These are phyloP conservation scores for Podospora conica DNA, from an alignment of 495 filamentous ascomycete genomes.

Conservation along the genomic window DNA sequence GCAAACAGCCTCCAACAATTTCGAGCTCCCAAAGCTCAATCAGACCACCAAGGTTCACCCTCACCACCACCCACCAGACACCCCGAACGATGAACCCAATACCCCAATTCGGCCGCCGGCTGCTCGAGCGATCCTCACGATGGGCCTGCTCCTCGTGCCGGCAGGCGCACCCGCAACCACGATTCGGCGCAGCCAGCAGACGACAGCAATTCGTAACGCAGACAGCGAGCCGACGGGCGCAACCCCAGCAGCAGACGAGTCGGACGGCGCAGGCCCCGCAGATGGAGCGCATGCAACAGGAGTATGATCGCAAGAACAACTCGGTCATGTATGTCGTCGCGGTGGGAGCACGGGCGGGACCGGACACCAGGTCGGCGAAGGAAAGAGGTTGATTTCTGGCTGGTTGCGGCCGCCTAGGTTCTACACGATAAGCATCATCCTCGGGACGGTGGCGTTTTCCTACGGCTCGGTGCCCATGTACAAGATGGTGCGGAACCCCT, in stretches of 20 bases:
- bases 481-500: slow-evolving; percentile 66
- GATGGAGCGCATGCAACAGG: slow-evolving; percentile 50
- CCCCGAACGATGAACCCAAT: slow-evolving; percentile 25
- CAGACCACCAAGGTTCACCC: slow-evolving; percentile 5
- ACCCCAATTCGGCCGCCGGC: slow-evolving; percentile 9
- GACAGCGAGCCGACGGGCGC: slow-evolving; percentile 14
- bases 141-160: slow-evolving; percentile 18
- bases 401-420: slow-evolving; percentile 45
- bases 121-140: slow-evolving; percentile 3
- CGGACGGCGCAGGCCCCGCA: slow-evolving; percentile 28
- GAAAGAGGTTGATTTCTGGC: neutral
- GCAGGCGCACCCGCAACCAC: slow-evolving; percentile 14
- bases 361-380: neutral
- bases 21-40: neutral
- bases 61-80: neutral
- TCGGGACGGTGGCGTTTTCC: slow-evolving; percentile 84
- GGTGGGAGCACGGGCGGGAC: slow-evolving; percentile 4
- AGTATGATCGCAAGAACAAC: slow-evolving; percentile 53
- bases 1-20: neutral
- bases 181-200: neutral
- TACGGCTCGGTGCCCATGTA: slow-evolving; percentile 97
- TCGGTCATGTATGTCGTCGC: slow-evolving; percentile 47
- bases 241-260: slow-evolving; percentile 15
- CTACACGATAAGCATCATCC: slow-evolving; percentile 77
- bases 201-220: slow-evolving; percentile 19